phyloP scores from a whole-genome alignment of 257 asterid genomes.

The Capsicum chinense region DNA sequence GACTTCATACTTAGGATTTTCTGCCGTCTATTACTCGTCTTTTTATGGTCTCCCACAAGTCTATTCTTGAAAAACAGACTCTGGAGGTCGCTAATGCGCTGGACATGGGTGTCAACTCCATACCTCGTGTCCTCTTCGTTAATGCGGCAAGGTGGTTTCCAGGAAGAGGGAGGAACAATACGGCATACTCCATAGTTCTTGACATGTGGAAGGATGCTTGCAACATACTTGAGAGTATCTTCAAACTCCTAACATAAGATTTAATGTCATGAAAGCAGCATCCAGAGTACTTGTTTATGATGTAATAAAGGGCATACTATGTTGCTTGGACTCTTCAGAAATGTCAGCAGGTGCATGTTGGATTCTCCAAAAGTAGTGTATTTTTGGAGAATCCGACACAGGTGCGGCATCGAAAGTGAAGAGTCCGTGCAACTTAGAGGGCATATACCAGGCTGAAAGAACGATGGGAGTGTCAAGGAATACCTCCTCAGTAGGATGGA shows the following conservation, averaged over 20 bases:
- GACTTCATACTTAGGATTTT: slow-evolving; percentile 30
- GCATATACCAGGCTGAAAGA: background rate
- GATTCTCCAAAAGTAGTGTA: no score
- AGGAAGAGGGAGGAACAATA: slow-evolving; percentile 87
- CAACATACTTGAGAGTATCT: slow-evolving; percentile 69
- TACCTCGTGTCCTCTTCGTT: slow-evolving; percentile 51
- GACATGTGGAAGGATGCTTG: slow-evolving; percentile 62
- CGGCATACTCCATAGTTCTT: slow-evolving; percentile 85
- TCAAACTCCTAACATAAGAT: slow-evolving; percentile 76
- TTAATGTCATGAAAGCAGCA: slow-evolving; percentile 45
- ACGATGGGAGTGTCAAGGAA: slow-evolving; percentile 16
- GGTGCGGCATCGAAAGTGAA: no score
- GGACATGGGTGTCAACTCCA: slow-evolving; percentile 57
- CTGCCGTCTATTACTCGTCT: slow-evolving; percentile 42
- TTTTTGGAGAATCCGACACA: no score
- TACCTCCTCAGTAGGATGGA: slow-evolving; percentile 82
- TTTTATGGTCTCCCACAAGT: slow-evolving; percentile 39
- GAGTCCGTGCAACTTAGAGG: background rate
- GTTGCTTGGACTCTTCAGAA: no score
- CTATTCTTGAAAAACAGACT: slow-evolving; percentile 43
- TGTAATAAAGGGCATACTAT: background rate
- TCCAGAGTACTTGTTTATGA: slow-evolving; percentile 26
- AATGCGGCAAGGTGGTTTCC: slow-evolving; percentile 64
- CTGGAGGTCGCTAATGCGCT: slow-evolving; percentile 55
- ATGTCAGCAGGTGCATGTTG: no score